Evolutionary conservation across 2,329 filamentous ascomycete genomes (phyloP).

Genomic region (Penicillium sp.): DNA sequence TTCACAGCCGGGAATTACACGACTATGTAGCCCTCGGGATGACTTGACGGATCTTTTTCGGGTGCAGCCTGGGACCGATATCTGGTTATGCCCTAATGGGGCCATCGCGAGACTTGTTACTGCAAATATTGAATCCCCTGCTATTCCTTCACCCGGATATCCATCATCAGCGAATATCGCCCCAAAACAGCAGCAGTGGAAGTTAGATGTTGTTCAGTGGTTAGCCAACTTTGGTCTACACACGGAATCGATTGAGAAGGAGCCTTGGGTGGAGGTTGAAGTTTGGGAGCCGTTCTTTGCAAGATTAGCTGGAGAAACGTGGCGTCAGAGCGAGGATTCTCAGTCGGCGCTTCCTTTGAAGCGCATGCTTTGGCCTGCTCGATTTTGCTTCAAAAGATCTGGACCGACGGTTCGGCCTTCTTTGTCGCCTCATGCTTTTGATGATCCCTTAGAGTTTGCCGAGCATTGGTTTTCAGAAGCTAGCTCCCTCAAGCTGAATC

Average conservation of each 20-base stretch:
- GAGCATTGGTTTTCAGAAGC: constrained; percentile 44
- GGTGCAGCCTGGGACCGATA: constrained; percentile 34
- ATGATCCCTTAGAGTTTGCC: constrained; percentile 49
- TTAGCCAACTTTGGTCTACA: constrained; percentile 42
- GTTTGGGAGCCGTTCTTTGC: constrained; percentile 46
- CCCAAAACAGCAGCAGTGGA: constrained; percentile 39
- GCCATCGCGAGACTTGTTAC: constrained; percentile 41
- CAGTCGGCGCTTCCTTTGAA: constrained; percentile 40
- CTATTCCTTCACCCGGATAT: constrained; percentile 26
- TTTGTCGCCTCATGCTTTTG: constrained; percentile 19
- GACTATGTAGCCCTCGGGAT: constrained; percentile 31
- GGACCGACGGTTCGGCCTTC: constrained; percentile 24
- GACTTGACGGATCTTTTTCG: constrained; percentile 20
- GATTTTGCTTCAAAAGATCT: constrained; percentile 46
- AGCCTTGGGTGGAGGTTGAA: constrained; percentile 48
- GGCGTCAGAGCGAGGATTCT: constrained; percentile 31
- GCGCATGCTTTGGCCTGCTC: constrained; percentile 50
- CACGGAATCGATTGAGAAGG: constrained; percentile 34
- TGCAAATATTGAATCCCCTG: constrained; percentile 25
- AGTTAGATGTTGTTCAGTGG: constrained; percentile 41
- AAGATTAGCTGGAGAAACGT: constrained; percentile 38
- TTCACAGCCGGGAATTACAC: constrained; percentile 40
- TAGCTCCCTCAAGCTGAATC: constrained; percentile 24
- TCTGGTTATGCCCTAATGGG: constrained; percentile 48
- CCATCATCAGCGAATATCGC: constrained; percentile 15